Base-by-base conservation (phyloP, 257 asterid species). In the Ligustrum vulgare region DNA sequence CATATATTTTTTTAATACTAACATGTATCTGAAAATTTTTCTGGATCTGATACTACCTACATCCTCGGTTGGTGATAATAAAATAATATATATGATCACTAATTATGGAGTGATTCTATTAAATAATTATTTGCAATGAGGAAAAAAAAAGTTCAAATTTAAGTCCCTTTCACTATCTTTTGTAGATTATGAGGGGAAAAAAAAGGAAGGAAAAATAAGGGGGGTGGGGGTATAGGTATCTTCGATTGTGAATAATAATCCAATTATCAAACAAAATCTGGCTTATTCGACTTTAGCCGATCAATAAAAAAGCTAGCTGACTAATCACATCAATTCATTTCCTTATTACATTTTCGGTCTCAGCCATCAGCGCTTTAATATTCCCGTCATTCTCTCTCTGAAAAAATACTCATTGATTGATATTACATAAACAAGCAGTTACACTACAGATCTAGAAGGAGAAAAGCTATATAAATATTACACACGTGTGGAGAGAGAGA, bases 391-490 rank as follows among this genome's bases (percentile, higher is more conserved):
- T n/a, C 1, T 54, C 63, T 54, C 25, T n/a, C 33, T 58, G 33
- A 11, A 45, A 58, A 58, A 5, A 0, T n/a, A 58, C 34, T 22
- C 15, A 9, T 58, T 9, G 63, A 54, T 54, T 5, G 11, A 58
- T 8, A 10, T 7, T 58, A 58, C 66, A 6, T 58, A 58, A 41
- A 11, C 49, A 51, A 35, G 72, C 81, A 79, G 87, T 80, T 80
- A 72, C 77, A 15, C n/a, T 49, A 15, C 81, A 67, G 84, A 80
- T 77, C 72, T 75, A 72, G 81, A 64, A 78, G 68, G 79, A 71
- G 75, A 80, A 74, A 67, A 31, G 49, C 31, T 28, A 28, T 28
- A 28, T 28, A 28, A 10, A 10, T 10, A 10, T 39, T 67, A 62
- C 45, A 73, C 70, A 69, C 72, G 54, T 32, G 60, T 39, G 58